Conservation (phyloP, 352 stramenopile species). For the Phytophthora pistaciae region DNA sequence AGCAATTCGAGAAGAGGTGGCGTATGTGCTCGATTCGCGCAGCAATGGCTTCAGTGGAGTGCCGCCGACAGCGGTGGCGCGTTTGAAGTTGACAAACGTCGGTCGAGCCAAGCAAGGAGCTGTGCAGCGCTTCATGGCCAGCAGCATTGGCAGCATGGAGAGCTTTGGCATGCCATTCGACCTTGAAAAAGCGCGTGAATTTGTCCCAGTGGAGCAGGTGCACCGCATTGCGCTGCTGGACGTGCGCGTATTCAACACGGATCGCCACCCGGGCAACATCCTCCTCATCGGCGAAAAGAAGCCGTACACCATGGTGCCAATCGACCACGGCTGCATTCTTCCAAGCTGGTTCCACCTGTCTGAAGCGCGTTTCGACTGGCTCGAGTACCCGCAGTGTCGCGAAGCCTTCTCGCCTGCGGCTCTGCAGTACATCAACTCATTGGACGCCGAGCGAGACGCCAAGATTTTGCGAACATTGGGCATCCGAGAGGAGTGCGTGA, state of each 20-base stretch:
- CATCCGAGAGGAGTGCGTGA: constrained; percentile 80
- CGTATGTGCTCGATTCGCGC: constrained; percentile 78
- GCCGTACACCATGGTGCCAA: constrained; percentile 82
- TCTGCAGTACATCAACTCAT: constrained; percentile 59
- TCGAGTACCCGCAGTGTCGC: constrained; percentile 79
- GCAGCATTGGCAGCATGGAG: constrained; percentile 81
- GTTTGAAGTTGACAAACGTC: constrained; percentile 58
- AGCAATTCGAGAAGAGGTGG: constrained; percentile 77
- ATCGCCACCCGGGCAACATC: constrained; percentile 87
- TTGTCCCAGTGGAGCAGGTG: constrained; percentile 80
- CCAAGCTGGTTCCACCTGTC: constrained; percentile 86
- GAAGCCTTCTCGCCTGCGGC: constrained; percentile 56
- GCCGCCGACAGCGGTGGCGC: constrained; percentile 75
- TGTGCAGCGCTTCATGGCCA: constrained; percentile 85
- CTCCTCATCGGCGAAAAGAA: constrained; percentile 80
- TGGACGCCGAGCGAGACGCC: constrained; percentile 66
- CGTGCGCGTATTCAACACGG: constrained; percentile 87
- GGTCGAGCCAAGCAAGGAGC: constrained; percentile 66
- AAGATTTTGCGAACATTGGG: constrained; percentile 57
- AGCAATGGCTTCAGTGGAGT: constrained; percentile 81
- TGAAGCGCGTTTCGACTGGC: constrained; percentile 84
- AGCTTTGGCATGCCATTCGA: constrained; percentile 86
- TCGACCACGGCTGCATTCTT: constrained; percentile 82
- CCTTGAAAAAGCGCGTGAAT: constrained; percentile 60
- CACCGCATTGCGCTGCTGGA: constrained; percentile 87